These are phyloP conservation scores for Bocquillonia castaneifolia DNA, from an alignment of 441 rosid species.

Conservation along the genomic window DNA sequence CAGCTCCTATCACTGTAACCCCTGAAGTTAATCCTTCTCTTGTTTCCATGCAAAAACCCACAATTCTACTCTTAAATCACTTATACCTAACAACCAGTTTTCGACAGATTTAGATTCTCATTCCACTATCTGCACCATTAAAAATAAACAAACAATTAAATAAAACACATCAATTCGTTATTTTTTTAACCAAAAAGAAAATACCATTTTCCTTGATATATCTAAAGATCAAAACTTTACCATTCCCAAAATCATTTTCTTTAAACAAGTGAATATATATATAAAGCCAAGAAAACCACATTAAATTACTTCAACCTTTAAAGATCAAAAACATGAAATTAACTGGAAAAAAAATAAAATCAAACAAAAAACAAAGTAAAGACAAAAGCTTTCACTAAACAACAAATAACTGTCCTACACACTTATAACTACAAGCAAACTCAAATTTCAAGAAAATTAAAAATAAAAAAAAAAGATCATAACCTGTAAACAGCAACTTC, in stretches of 20 bases:
- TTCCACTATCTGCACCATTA: conserved; percentile 28
- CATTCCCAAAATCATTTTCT: too few species aligned
- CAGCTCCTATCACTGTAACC: conserved; percentile 82
- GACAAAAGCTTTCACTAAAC: background rate
- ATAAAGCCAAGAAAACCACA: too few species aligned
- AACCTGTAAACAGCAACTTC: conserved; percentile 31
- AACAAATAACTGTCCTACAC: background rate
- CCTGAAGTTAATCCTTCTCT: conserved; percentile 62
- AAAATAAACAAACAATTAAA: background rate
- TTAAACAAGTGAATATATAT: too few species aligned
- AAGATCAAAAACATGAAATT: conserved; percentile 5
- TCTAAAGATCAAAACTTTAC: conserved; percentile 17
- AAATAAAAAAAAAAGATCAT: conserved; percentile 30
- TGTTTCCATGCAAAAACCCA: conserved; percentile 53
- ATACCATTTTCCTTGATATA: background rate
- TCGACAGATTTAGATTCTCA: conserved; percentile 21
- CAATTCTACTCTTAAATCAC: conserved; percentile 13
- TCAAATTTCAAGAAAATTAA: background rate
- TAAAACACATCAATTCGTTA: too few species aligned
- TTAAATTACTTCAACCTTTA: background rate
- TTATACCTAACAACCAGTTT: conserved; percentile 14
- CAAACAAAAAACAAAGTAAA: background rate
- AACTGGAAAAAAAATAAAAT: background rate
- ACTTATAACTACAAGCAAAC: background rate
- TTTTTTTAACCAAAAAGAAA: background rate